phyloP scores from a whole-genome alignment of 2,329 filamentous ascomycete genomes.

The Mycocentrospora acerina region DNA sequence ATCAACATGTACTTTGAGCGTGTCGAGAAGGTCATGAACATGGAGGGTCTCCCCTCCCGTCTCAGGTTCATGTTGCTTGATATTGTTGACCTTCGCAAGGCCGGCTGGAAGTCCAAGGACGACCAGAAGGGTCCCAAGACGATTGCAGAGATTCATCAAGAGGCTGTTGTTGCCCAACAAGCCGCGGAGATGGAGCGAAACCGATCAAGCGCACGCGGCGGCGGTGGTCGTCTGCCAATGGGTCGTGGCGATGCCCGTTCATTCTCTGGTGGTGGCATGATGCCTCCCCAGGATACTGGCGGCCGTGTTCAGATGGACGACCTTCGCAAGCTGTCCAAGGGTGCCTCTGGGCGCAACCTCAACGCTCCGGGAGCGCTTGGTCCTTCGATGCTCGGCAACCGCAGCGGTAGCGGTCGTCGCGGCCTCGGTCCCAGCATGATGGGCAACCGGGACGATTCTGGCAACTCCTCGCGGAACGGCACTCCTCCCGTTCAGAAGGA shows the following conservation, averaged over 20 bases:
- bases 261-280: slow-evolving; percentile 71
- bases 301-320: slow-evolving; percentile 93
- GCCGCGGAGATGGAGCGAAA: slow-evolving; percentile 70
- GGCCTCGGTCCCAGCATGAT: slow-evolving; percentile 69
- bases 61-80: slow-evolving; percentile 97
- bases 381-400: slow-evolving; percentile 81
- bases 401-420: slow-evolving; percentile 85
- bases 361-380: slow-evolving; percentile 63
- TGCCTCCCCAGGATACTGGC: slow-evolving; percentile 67
- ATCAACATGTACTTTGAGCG: slow-evolving; percentile 94
- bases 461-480: slow-evolving; percentile 82
- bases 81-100: slow-evolving; percentile 77
- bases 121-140: slow-evolving; percentile 95
- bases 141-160: slow-evolving; percentile 84
- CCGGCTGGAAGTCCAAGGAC: slow-evolving; percentile 84
- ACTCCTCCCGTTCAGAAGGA: slow-evolving; percentile 73
- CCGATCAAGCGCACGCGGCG: slow-evolving; percentile 63
- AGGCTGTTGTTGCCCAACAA: slow-evolving; percentile 77
- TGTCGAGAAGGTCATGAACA: slow-evolving; percentile 78
- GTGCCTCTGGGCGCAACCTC: slow-evolving; percentile 59
- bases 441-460: slow-evolving; percentile 79
- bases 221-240: slow-evolving; percentile 70
- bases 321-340: slow-evolving; percentile 73
- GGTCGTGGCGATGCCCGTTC: slow-evolving; percentile 87
- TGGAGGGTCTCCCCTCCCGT: slow-evolving; percentile 76